phyloP scores from a whole-genome alignment of 1,284 basidiomycete genomes.

The Chondrostereum purpureum region DNA sequence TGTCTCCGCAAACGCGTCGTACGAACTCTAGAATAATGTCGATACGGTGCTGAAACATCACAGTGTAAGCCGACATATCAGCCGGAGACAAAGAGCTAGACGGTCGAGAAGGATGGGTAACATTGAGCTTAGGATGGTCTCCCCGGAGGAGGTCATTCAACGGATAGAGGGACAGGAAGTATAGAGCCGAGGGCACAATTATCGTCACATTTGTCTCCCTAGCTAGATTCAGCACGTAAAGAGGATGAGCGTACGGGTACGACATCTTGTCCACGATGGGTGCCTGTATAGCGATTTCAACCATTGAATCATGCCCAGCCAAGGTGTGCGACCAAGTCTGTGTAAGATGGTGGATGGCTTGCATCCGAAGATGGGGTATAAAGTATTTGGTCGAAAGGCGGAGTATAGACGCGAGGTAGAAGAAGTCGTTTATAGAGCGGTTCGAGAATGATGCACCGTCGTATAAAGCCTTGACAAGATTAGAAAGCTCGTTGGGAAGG shows the following conservation, averaged over 20 bases:
- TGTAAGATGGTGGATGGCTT: constrained; percentile 43
- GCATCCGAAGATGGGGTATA: constrained; percentile 38
- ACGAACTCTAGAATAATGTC: constrained; percentile 45
- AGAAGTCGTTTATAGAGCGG: constrained; percentile 42
- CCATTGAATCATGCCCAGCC: constrained; percentile 50
- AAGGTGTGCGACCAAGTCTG: constrained; percentile 49
- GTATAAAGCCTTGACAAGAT: constrained; percentile 48
- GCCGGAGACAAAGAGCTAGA: constrained; percentile 33
- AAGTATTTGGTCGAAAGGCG: constrained; percentile 56
- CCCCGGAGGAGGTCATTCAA: constrained; percentile 40
- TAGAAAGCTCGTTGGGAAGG: constrained; percentile 42
- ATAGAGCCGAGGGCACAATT: constrained; percentile 46
- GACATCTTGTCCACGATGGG: constrained; percentile 37
- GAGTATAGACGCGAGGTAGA: constrained; percentile 45
- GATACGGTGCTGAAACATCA: constrained; percentile 53
- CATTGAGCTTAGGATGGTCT: constrained; percentile 47
- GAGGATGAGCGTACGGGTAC: constrained; percentile 54
- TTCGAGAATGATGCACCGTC: constrained; percentile 42
- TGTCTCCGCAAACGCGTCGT: constrained; percentile 35
- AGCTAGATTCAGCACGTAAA: constrained; percentile 54
- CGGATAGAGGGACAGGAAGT: constrained; percentile 54
- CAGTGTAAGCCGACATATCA: constrained; percentile 44
- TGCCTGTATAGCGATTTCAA: constrained; percentile 39
- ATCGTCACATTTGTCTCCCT: constrained; percentile 43
- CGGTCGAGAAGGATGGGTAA: constrained; percentile 45